Conservation (phyloP, 805 yeast species). For the Pachysolen tannophilus region DNA sequence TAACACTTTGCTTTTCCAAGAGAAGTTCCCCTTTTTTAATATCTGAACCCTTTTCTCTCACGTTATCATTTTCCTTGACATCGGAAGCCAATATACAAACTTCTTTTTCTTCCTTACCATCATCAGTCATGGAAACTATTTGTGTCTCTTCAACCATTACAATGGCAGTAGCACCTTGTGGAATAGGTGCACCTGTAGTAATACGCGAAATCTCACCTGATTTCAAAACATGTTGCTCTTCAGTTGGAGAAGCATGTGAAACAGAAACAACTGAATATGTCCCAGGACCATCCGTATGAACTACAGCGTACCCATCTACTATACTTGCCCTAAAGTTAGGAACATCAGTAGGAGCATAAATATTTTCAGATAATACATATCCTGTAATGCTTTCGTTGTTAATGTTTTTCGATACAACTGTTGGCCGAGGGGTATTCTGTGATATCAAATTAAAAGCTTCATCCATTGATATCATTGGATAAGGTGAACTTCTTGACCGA, state of each 20-base stretch:
- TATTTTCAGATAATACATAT: constrained; percentile 32
- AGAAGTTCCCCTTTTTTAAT: constrained; percentile 29
- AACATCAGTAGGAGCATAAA: constrained; percentile 29
- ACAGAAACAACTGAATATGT: constrained; percentile 29
- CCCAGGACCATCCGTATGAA: constrained; percentile 37
- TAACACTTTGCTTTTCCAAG: constrained; percentile 25
- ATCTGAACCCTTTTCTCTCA: constrained; percentile 42
- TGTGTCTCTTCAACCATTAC: constrained; percentile 47
- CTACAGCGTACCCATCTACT: constrained; percentile 49
- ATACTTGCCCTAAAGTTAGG: constrained; percentile 47
- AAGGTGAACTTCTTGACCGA: constrained; percentile 41
- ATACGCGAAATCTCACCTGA: constrained; percentile 34
- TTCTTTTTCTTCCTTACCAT: constrained; percentile 33
- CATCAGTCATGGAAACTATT: constrained; percentile 24
- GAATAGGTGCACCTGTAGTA: constrained; percentile 52
- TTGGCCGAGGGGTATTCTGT: constrained; percentile 24
- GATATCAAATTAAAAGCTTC: constrained; percentile 30
- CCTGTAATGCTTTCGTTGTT: constrained; percentile 26
- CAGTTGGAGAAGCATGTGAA: constrained; percentile 32
- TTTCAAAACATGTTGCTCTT: constrained; percentile 9
- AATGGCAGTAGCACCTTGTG: constrained; percentile 45
- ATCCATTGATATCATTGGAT: constrained; percentile 33
- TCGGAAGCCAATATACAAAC: constrained; percentile 31
- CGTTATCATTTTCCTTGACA: constrained; percentile 34
- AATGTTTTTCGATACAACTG: constrained; percentile 16